These are phyloP conservation scores for Syzygium malaccense DNA, from an alignment of 441 rosid species.

Conservation along the genomic window DNA sequence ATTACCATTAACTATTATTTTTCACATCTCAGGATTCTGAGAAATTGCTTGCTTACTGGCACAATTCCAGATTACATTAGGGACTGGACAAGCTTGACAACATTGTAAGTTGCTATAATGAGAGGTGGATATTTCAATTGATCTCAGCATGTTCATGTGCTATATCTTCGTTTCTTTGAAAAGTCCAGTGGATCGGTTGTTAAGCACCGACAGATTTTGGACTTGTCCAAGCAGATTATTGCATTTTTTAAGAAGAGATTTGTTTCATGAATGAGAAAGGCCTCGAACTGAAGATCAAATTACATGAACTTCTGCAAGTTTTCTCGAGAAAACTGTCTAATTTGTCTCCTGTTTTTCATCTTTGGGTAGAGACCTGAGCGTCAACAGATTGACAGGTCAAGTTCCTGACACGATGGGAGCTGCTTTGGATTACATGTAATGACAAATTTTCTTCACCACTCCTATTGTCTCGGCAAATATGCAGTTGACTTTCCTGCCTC, in stretches of 20 bases:
- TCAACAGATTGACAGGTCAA: constrained; percentile 52
- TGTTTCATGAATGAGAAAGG: not conserved
- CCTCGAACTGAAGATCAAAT: not conserved
- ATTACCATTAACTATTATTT: not conserved
- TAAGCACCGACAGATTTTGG: not conserved
- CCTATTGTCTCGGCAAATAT: not conserved
- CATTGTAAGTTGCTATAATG: constrained; percentile 43
- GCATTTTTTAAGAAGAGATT: not conserved
- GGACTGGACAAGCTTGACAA: constrained; percentile 9
- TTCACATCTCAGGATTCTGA: constrained; percentile 37
- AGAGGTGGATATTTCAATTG: not conserved
- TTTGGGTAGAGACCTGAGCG: constrained; percentile 63
- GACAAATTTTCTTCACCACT: not conserved
- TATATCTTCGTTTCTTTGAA: not conserved
- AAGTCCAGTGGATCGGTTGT: not conserved
- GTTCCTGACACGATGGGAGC: constrained; percentile 26
- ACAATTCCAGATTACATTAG: constrained; percentile 41
- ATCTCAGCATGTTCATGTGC: not conserved
- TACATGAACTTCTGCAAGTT: not conserved
- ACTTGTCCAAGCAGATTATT: not conserved
- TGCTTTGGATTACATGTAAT: constrained; percentile 38
- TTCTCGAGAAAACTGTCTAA: not conserved
- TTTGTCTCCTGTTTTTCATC: not conserved
- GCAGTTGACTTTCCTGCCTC: not conserved
- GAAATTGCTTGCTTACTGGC: constrained; percentile 57